Conservation (phyloP, 495 filamentous ascomycete genomes). For the Penicillium verhagenii region DNA sequence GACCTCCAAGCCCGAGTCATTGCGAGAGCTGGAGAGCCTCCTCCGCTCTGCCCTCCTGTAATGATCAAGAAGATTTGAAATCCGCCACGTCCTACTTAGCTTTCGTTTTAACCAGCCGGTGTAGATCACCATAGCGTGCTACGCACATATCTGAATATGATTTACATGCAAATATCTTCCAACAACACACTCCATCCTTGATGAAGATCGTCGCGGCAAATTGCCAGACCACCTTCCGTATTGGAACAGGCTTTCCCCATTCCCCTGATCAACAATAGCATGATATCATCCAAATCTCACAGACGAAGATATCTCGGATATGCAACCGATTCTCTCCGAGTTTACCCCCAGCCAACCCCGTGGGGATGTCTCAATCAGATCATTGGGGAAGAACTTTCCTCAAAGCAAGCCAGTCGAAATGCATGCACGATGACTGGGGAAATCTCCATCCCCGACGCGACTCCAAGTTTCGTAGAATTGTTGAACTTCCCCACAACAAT, state of each 20-base stretch:
- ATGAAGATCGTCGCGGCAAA: too few relatives aligned
- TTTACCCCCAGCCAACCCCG: background rate
- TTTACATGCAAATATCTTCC: background rate
- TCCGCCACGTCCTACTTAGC: background rate
- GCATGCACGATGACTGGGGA: background rate
- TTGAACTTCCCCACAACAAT: conserved; percentile 32
- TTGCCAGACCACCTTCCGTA: too few relatives aligned
- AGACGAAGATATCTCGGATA: background rate
- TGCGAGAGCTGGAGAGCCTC: conserved; percentile 48
- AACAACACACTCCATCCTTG: too few relatives aligned
- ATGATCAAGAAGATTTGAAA: background rate
- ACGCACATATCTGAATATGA: background rate
- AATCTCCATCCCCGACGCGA: background rate
- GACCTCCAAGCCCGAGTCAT: conserved; percentile 50
- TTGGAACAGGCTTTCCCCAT: background rate
- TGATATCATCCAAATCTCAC: background rate
- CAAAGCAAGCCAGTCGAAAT: background rate
- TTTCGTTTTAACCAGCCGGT: background rate
- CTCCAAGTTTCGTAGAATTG: conserved; percentile 30
- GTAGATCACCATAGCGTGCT: background rate
- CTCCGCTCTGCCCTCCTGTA: conserved; percentile 23
- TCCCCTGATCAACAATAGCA: background rate
- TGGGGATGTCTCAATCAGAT: background rate
- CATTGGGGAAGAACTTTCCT: background rate
- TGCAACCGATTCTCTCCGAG: background rate